Base-by-base conservation (phyloP, 2,329 filamentous ascomycete genomes). In the Incumbomyces delicatus region DNA sequence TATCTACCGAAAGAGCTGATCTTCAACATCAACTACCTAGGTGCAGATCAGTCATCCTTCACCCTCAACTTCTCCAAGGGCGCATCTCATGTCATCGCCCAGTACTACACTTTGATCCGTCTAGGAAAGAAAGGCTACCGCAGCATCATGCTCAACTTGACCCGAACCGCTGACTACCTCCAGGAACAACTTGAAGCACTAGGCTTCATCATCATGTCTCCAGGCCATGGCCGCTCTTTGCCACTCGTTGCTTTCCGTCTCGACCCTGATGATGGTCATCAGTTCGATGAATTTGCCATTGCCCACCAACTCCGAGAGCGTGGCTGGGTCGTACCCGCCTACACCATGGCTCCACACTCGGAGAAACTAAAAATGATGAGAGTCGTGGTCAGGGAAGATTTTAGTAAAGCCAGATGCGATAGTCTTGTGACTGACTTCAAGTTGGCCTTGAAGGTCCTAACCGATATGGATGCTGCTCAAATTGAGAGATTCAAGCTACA, bases 1-100 rank as follows among this genome's bases (percentile, higher is more conserved):
- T 92, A 75, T 67, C 76, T 95, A 2, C 90, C 90, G 6, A 76
- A 90, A 62, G 89, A 95, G 60, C 81, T 95, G 17, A 87, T 96
- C 59, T 96, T 96, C 78, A 95, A 95, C 75, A 95, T 96, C 77
- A 95, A 95, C 76, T 96, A 96, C 69, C 83, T 95, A 5, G 90
- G 90, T 41, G 89, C 90, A 10, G 87, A 95, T 62, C 90, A 96
- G 65, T 84, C 88, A 2, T 95, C 87, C 2, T 95, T 95, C 70
- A 95, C 90, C 0, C 80, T 96, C 50, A 96, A 96, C 74, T 96
- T 96, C 73, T 94, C 86, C 62, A 94, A 95, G 66, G 89, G 89
- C 48, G 90, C 90, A 11, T 87, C 84, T 5, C 89, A 95, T 63
- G 86, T 95, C 60, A 94, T 96, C 52, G 90, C 87, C 22, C 90